These are phyloP conservation scores for Suillus alpinus DNA, from an alignment of 768 basidiomycete genomes.

Conservation along the genomic window DNA sequence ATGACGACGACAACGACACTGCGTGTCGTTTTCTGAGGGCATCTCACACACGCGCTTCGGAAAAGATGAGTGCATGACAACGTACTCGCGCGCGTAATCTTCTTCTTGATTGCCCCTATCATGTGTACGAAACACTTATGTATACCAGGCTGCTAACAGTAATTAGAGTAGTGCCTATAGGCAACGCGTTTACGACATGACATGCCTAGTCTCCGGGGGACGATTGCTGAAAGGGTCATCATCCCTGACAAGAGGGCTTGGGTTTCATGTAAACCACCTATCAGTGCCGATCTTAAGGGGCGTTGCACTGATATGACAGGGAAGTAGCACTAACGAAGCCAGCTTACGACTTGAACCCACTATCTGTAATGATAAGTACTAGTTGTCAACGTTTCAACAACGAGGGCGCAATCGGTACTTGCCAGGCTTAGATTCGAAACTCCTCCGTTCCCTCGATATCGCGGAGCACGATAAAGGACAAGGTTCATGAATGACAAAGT, in stretches of 20 bases:
- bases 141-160: background rate
- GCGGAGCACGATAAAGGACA: too few relatives aligned
- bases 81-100: background rate
- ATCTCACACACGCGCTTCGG: background rate
- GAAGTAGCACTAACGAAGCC: too few relatives aligned
- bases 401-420: background rate
- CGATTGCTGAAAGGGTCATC: background rate
- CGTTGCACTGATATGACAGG: background rate
- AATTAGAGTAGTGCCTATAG: background rate
- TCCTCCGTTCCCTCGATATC: too few relatives aligned
- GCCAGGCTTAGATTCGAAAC: background rate
- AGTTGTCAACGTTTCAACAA: background rate
- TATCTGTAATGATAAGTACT: too few relatives aligned
- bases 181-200: background rate
- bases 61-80: background rate
- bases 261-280: background rate
- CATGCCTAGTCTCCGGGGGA: background rate
- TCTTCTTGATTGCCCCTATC: background rate
- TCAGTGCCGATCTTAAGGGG: background rate
- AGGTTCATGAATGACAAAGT: background rate
- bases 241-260: background rate
- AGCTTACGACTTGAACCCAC: background rate
- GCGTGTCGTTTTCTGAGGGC: background rate
- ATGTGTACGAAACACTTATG: too few relatives aligned
- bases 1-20: background rate